These are phyloP conservation scores for Massospora cicadina DNA, from an alignment of 371 early-diverging fungal genomes.

Conservation along the genomic window DNA sequence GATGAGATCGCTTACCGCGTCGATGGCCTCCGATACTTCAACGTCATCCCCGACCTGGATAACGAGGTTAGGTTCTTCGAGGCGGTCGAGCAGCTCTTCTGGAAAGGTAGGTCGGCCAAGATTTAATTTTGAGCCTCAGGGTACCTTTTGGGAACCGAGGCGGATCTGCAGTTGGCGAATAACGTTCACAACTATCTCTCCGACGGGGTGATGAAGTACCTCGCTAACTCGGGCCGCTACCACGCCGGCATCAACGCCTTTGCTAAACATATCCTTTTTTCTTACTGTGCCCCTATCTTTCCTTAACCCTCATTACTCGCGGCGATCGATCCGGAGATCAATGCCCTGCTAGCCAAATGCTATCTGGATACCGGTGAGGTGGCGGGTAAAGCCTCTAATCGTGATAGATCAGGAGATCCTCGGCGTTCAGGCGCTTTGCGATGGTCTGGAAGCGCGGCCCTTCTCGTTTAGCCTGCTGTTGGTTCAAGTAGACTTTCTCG, in stretches of 20 bases:
- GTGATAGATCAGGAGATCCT: conserved; percentile 65
- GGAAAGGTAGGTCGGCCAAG: conserved; percentile 29
- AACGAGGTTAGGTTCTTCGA: conserved; percentile 69
- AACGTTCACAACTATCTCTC: conserved; percentile 65
- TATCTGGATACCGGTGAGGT: conserved; percentile 50
- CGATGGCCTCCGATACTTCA: conserved; percentile 73
- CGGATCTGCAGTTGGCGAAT: conserved; percentile 82
- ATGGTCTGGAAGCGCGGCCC: conserved; percentile 55
- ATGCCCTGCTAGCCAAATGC: conserved; percentile 59
- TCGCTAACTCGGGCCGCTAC: conserved; percentile 57
- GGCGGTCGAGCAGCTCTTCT: conserved; percentile 62
- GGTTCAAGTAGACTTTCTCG: conserved; percentile 73
- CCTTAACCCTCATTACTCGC: conserved; percentile 24
- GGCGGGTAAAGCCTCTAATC: neutral
- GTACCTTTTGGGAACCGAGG: conserved; percentile 87
- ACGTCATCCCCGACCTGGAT: conserved; percentile 51
- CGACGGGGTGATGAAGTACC: conserved; percentile 71
- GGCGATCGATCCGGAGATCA: conserved; percentile 71
- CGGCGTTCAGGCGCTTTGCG: conserved; percentile 66
- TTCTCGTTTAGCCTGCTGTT: conserved; percentile 66
- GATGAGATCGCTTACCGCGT: conserved; percentile 68
- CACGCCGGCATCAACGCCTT: conserved; percentile 65
- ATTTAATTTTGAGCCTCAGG: conserved; percentile 21
- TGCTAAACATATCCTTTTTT: conserved; percentile 26
- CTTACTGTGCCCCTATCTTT: neutral